Percentiles rank a stretch among this genome's conserved stretches.
Conservation (phyloP, 1,284 basidiomycete genomes). For the Thecaphora thlaspeos region DNA sequence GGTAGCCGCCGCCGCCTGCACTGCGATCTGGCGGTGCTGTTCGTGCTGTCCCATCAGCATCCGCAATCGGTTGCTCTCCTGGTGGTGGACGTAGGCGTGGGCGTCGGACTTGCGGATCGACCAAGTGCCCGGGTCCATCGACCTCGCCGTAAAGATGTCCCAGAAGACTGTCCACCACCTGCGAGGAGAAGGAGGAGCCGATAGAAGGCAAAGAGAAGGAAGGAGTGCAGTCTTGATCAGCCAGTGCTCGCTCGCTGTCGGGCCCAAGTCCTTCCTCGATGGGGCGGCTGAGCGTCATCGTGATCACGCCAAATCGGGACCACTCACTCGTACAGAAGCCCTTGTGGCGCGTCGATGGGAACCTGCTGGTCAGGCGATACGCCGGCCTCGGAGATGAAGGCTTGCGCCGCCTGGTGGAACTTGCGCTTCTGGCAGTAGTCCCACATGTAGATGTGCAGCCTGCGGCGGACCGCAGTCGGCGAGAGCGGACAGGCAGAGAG, state of each 20-base stretch:
- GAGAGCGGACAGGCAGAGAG: too few relatives aligned
- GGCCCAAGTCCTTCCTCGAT: too few relatives aligned
- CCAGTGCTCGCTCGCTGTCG: background rate
- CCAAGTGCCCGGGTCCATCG: background rate
- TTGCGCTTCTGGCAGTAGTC: slow-evolving; percentile 31
- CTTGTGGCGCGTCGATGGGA: slow-evolving; percentile 32
- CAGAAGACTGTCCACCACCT: slow-evolving; percentile 33
- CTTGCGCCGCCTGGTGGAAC: slow-evolving; percentile 14
- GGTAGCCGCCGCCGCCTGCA: background rate
- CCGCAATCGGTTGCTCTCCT: background rate
- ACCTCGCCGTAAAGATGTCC: slow-evolving; percentile 22
- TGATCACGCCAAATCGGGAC: background rate
- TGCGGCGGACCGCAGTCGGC: background rate
- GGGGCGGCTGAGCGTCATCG: too few relatives aligned
- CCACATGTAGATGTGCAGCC: slow-evolving; percentile 35
- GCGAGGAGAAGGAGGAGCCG: background rate
- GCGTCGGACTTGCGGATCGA: slow-evolving; percentile 6
- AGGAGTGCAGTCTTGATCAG: background rate
- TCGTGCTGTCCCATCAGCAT: background rate
- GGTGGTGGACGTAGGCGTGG: slow-evolving; percentile 2
- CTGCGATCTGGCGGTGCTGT: background rate
- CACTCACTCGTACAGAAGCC: slow-evolving; percentile 20
- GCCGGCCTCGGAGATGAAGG: slow-evolving; percentile 16
- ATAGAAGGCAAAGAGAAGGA: background rate
- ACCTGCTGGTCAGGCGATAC: slow-evolving; percentile 11